Conservation (phyloP, 2,329 filamentous ascomycete species). For the Pyricularia grisea region DNA sequence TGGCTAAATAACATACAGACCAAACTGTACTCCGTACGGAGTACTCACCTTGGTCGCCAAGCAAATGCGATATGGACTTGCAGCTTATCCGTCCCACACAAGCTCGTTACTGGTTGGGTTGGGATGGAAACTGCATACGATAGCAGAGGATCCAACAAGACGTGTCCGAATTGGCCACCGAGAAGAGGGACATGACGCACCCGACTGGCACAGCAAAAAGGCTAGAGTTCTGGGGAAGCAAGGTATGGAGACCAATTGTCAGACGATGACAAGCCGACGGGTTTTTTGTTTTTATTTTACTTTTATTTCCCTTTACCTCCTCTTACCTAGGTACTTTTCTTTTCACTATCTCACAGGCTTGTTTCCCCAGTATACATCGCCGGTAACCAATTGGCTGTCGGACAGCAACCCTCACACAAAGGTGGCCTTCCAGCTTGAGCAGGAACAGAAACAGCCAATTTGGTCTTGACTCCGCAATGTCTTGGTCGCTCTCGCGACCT, state of each 20-base stretch:
- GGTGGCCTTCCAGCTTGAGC: neutral
- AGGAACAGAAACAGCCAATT: neutral
- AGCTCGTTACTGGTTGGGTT: neutral
- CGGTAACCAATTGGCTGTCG: neutral
- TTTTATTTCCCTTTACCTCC: neutral
- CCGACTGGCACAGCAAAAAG: neutral
- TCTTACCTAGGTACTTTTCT: neutral
- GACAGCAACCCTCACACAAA: neutral
- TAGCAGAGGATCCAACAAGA: neutral
- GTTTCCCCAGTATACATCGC: neutral
- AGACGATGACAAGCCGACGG: neutral
- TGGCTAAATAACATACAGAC: no score
- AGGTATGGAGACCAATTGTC: neutral
- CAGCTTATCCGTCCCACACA: neutral
- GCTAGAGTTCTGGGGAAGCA: neutral
- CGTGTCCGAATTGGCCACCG: neutral
- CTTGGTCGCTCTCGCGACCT: conserved; percentile 3
- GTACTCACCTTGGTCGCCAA: neutral
- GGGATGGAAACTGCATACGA: neutral
- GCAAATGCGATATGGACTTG: neutral
- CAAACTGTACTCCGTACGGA: neutral
- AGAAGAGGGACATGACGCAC: neutral
- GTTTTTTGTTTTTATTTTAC: neutral
- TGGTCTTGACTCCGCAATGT: conserved; percentile 4
- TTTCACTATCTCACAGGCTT: neutral